Conservation (phyloP, 2,329 filamentous ascomycete species). For the Stylonectria norvegica region DNA sequence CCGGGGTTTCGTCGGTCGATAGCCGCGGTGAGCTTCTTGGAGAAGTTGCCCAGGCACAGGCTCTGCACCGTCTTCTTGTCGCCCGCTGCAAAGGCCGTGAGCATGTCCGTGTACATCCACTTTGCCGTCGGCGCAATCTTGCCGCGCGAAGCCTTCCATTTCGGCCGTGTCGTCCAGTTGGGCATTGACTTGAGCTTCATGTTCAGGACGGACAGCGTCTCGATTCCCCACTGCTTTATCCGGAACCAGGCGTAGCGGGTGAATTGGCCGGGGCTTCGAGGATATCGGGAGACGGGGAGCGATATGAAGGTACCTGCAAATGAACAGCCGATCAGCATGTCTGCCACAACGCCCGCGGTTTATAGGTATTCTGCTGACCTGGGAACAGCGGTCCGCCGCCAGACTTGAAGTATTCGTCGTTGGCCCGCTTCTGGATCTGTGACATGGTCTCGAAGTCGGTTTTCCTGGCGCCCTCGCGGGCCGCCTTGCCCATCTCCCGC, state of each 20-base stretch:
- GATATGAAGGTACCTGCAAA: constrained; percentile 48
- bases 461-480: constrained; percentile 20
- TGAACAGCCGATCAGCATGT: background rate
- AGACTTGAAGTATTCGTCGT: constrained; percentile 32
- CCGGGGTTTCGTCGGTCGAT: constrained; percentile 49
- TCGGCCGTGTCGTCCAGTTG: constrained; percentile 37
- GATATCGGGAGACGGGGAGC: constrained; percentile 37
- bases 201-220: constrained; percentile 34
- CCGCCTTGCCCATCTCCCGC: constrained; percentile 28
- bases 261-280: constrained; percentile 28
- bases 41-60: constrained; percentile 54
- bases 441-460: constrained; percentile 31
- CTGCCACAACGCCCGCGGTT: background rate
- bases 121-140: constrained; percentile 52
- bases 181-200: constrained; percentile 47
- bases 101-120: constrained; percentile 59
- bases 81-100: constrained; percentile 57
- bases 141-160: constrained; percentile 41
- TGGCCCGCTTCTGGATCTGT: constrained; percentile 29
- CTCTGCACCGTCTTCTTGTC: constrained; percentile 48
- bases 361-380: constrained; percentile 17
- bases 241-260: constrained; percentile 37
- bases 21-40: constrained; percentile 47
- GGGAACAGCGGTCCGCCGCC: constrained; percentile 35
- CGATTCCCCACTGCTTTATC: constrained; percentile 34